Evolutionary conservation across 1,139 yeast genomes (phyloP).

Genomic region (Zhuliangozyma blackwelliae): DNA sequence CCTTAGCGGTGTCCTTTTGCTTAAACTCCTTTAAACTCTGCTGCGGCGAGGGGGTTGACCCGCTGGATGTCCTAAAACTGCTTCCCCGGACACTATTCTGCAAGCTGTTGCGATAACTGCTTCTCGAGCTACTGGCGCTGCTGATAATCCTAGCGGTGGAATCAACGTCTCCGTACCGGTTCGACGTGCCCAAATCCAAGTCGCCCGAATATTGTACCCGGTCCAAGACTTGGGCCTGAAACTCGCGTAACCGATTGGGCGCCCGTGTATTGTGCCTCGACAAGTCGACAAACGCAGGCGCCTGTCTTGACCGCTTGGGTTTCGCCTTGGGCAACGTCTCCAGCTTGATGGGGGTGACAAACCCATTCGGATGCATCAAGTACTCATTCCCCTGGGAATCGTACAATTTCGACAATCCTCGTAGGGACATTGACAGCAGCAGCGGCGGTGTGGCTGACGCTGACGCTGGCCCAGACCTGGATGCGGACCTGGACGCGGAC

Average conservation of each 20-base stretch:
- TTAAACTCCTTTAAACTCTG: not conserved
- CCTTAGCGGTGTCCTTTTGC: not conserved
- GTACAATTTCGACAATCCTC: slow-evolving; percentile 5
- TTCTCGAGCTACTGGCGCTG: slow-evolving; percentile 9
- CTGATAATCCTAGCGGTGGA: slow-evolving; percentile 8
- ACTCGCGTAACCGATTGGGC: slow-evolving; percentile 17
- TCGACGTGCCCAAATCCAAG: slow-evolving; percentile 9
- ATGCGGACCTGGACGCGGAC: no score
- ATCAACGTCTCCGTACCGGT: slow-evolving; percentile 12
- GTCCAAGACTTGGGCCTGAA: slow-evolving; percentile 21
- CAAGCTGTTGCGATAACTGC: slow-evolving; percentile 10
- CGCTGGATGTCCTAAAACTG: not conserved
- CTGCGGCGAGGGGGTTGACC: not conserved
- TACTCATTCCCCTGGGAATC: slow-evolving; percentile 11
- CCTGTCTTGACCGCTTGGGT: slow-evolving; percentile 1
- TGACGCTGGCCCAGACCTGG: no score
- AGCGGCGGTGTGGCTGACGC: slow-evolving; percentile 1
- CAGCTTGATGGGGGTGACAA: slow-evolving; percentile 7
- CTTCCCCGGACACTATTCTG: slow-evolving; percentile 4
- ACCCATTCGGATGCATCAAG: slow-evolving; percentile 13
- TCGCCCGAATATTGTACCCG: slow-evolving; percentile 19
- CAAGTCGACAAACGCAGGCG: slow-evolving; percentile 5
- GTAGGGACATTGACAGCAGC: slow-evolving; percentile 6
- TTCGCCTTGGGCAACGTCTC: not conserved
- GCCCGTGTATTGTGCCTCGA: slow-evolving; percentile 12